Evolutionary conservation across 176 grass and related monocot species (phyloP), one percentile per base, ranked within the genome.

Genomic region (Eleusine indica): DNA sequence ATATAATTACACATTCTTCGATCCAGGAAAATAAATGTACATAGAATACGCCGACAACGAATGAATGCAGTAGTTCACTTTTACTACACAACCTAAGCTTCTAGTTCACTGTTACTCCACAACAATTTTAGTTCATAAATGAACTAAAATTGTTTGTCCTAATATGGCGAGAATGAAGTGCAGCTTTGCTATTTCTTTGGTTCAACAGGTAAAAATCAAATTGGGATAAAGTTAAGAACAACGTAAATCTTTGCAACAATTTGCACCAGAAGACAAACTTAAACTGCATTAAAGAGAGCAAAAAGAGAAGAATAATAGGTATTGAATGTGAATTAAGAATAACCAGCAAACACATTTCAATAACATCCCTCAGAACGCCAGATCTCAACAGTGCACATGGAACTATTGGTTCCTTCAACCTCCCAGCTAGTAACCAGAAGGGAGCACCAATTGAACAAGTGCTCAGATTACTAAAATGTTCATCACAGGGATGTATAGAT

Each of bases 391-490:
- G 21, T 63, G 76, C 71, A 49, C 7, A 46, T 54, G 18, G 48
- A 73, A 64, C 58, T 14, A 16, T 60, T 81, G 82, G 86, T 82
- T 82, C 86, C 89, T 91, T 66, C 77, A 85, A 82, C 83, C 83
- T 81, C 66, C 83, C 70, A 81, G 16, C 58, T 66, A 2, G 1
- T 12, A 12, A 51, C 62, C 30, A 76, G 19, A 66, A 91, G 86
- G 86, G 89, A 91, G 89, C 86, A 88, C 86, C 89, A 88, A 73
- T 22, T 78, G 16, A 85, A 77, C 51, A 17, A 60, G 18, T 44
- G 48, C 78, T 91, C 86, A 60, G 82, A 91, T 91, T 91, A 91
- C 89, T 91, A 91, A 91, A 88, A 65, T 82, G 51, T 18, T 88
- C 89, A 85, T 91, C 89, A 91, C 32, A 41, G 82, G 73, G 78